Base-by-base conservation (phyloP, 2,329 filamentous ascomycete genomes). In the Rosellinia necatrix region DNA sequence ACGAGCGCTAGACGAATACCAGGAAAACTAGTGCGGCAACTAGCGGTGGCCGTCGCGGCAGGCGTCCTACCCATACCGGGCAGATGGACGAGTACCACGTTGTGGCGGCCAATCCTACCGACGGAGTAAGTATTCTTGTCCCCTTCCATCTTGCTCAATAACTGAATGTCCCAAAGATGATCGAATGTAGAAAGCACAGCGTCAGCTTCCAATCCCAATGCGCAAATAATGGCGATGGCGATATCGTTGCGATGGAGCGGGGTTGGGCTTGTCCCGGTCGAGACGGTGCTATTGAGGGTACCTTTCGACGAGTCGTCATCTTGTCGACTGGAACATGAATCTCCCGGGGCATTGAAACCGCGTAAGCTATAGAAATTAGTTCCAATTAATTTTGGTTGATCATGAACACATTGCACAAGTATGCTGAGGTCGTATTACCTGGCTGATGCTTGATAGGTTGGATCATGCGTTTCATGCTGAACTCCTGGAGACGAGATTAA, bases 81-180 rank as follows among this genome's bases (percentile, higher is more conserved):
- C 44, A 54, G 35, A 22, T 49, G 44, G 9, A 49, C 30, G 29
- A 54, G 52, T 12, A 54, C 52, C n/a, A 49, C 37, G 19, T 49
- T 49, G 13, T 54, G 52, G 29, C 44, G 24, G n/a, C 52, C 37
- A 8, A 54, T 54, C 8, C 17, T 43, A 15, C 52, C 52, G 21
- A 43, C 29, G 15, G 52, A 49, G 17, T 54, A 54, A 12, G 44
- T 12, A 17, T 54, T 54, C 21, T 29, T 37, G 30, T 54, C 52
- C 6, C 43, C 22, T 15, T 38, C 21, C 19, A 21, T 6, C 12
- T 38, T 48, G 6, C 42, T 6, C 4, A 46, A 53, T 0, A 9
- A 21, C 17, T 54, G 51, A 4, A 54, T 49, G n/a, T 54, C 22
- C 44, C 44, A 54, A 29, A 43, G 15, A 15, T 43, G 44, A 15